Percentiles rank a stretch among this genome's conserved stretches.
Evolutionary conservation across 768 basidiomycete species (phyloP).

Genomic region (Termitomyces sp.): DNA sequence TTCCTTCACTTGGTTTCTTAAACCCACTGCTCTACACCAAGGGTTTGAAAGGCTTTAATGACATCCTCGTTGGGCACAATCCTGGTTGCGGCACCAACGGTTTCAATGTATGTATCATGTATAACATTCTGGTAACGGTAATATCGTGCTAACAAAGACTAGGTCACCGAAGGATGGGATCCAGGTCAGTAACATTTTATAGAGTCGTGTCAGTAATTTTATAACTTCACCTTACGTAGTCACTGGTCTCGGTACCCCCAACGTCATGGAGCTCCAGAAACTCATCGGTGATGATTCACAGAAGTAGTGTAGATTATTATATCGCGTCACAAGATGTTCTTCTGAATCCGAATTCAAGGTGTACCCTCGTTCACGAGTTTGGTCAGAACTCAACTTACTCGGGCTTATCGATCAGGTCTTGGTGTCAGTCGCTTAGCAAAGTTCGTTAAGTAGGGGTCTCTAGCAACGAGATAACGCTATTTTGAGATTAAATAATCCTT

Average conservation of each 20-base stretch:
- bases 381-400: too few species aligned
- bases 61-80: slow-evolving; percentile 55
- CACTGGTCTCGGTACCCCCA: slow-evolving; percentile 31
- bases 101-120: slow-evolving; percentile 46
- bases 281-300: neutral
- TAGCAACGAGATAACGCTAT: too few species aligned
- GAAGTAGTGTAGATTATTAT: neutral
- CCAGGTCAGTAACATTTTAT: slow-evolving; percentile 37
- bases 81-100: slow-evolving; percentile 58
- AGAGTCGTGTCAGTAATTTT: neutral
- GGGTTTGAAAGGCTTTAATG: slow-evolving; percentile 44
- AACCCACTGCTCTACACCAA: slow-evolving; percentile 60
- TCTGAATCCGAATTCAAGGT: neutral
- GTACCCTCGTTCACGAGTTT: neutral
- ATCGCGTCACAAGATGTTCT: neutral
- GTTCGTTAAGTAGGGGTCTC: too few species aligned
- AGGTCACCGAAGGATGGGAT: slow-evolving; percentile 59
- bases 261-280: slow-evolving; percentile 47
- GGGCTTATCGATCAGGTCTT: neutral
- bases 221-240: slow-evolving; percentile 14
- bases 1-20: slow-evolving; percentile 57
- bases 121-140: neutral
- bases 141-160: slow-evolving; percentile 4
- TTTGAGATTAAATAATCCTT: too few species aligned
- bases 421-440: too few species aligned